phyloP scores from a whole-genome alignment of 2,329 filamentous ascomycete species.

The Xylariaceae sp. region DNA sequence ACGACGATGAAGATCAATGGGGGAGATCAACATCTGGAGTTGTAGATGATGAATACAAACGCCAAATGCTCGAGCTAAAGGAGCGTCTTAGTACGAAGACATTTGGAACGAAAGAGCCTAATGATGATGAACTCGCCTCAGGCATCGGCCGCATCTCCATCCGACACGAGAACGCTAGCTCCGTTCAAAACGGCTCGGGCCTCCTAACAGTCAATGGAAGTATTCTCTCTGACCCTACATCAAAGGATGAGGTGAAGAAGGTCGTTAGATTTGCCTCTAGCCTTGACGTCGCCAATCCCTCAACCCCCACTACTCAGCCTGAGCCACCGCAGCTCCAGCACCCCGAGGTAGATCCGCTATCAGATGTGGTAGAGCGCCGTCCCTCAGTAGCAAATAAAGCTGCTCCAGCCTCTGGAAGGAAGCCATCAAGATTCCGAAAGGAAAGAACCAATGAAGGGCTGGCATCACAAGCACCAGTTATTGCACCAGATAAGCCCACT shows the following conservation, averaged over 20 bases:
- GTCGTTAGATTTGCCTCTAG: slow-evolving; percentile 40
- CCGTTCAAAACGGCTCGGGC: neutral
- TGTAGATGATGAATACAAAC: slow-evolving; percentile 76
- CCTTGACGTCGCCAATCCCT: slow-evolving; percentile 40
- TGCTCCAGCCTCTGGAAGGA: slow-evolving; percentile 42
- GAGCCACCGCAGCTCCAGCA: slow-evolving; percentile 19
- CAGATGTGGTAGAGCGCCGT: slow-evolving; percentile 59
- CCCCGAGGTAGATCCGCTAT: slow-evolving; percentile 53
- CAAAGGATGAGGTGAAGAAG: slow-evolving; percentile 34
- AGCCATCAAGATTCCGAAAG: slow-evolving; percentile 61
- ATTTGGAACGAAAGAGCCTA: slow-evolving; percentile 49
- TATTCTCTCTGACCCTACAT: neutral
- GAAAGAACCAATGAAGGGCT: slow-evolving; percentile 35
- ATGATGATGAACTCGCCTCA: slow-evolving; percentile 48
- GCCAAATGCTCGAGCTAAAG: slow-evolving; percentile 86
- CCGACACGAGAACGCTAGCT: slow-evolving; percentile 37
- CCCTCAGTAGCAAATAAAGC: slow-evolving; percentile 22
- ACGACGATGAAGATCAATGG: slow-evolving; percentile 71
- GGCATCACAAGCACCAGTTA: slow-evolving; percentile 27
- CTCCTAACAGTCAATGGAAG: slow-evolving; percentile 34
- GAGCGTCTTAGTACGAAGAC: slow-evolving; percentile 62
- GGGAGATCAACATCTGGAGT: slow-evolving; percentile 74
- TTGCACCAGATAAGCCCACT: slow-evolving; percentile 51
- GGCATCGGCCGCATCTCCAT: slow-evolving; percentile 49
- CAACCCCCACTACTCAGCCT: slow-evolving; percentile 36